Base-by-base conservation (phyloP, 768 basidiomycete genomes). In the Phlebiopsis flavidoalba region DNA sequence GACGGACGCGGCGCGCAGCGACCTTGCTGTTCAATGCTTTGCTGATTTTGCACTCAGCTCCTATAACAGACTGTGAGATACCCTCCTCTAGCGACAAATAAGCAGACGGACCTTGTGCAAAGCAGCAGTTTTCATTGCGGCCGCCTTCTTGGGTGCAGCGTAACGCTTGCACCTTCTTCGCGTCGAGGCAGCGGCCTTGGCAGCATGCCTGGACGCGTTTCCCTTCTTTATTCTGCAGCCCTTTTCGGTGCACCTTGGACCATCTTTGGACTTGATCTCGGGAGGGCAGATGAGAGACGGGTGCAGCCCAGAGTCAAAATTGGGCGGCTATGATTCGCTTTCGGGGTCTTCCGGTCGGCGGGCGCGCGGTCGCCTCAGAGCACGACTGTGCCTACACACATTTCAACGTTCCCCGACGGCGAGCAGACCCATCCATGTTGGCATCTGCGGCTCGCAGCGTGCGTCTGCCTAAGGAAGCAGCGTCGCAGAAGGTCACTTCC, bases 21-120 rank as follows among this genome's bases (percentile, higher is more conserved):
- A 95, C 93, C 74, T n/a, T 95, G 94, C 58, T 83, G 80, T 72
- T 98, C 95, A 67, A 98, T 95, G 21, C 90, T 91, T 85, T 87
- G 72, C 91, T 93, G 70, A 97, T 95, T 94, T 95, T 55, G 93
- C 89, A 61, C 89, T 89, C 64, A 97, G 80, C 68, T 84, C 79
- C 94, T 96, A 69, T 17, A 17, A 26, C 40, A 49, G 50, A 17
- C 36, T 7, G 21, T 21, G 48, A 33, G 52, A 45, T 56, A 64
- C 24, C 26, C 52, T 53, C n/a, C 24, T n/a, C 48, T 21, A 59
- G 17, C 43, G 33, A 21, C 52, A 53, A 46, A 21, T 46, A 60
- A 2, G 21, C 36, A 51, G 52, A 70, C 71, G 35, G 43, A 92
- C 94, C 79, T 91, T 87, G 69, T 90, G 85, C 79, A 91, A 78